Evolutionary conservation across 2,329 filamentous ascomycete species (phyloP), one percentile per base, ranked within the genome.

Genomic region (Epichloe festucae): DNA sequence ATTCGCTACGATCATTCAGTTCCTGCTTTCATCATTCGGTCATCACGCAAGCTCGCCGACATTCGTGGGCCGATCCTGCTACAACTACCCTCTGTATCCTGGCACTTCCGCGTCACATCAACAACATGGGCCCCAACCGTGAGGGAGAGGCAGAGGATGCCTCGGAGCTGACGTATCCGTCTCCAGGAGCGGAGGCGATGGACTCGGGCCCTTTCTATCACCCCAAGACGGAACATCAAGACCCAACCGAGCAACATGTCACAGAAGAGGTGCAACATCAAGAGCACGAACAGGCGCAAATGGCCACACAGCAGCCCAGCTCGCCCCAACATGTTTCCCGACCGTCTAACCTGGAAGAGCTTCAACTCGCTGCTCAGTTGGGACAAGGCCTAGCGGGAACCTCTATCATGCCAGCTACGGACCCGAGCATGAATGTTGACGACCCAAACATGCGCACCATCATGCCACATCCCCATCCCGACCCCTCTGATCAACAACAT

Each of bases 331-430:
- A 73, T 46, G 59, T 66, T 11, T 59, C 67, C 14, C 68, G 69
- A 12, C 66, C 72, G 2, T 66, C 72, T 38, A 78, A 73, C 52
- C 69, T 73, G 5, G 76, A 78, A 57, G 77, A 81, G 64, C 68
- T 81, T 42, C 77, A 79, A 61, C 67, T 81, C 40, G 77, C 77
- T 14, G 77, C 78, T 10, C 78, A 80, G 59, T 65, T 81, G 42
- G 77, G 76, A 46, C 75, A 78, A 54, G 76, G 72, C 43, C 66
- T 81, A 15, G 73, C 75, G 27, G 65, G 67, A 10, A 61, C 69
- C 12, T 70, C 74, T 38, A 72, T 76, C 53, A 71, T 79, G 61
- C 66, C 71, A n/a, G 64, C 69, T 15, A 70, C 74, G 17, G 73
- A 75, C 52, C 63, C 70, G 2, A 70, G 64, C 41, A 71, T 72